Evolutionary conservation across 2,329 filamentous ascomycete species (phyloP), one percentile per base, ranked within the genome.

Genomic region (Alternaria solani): DNA sequence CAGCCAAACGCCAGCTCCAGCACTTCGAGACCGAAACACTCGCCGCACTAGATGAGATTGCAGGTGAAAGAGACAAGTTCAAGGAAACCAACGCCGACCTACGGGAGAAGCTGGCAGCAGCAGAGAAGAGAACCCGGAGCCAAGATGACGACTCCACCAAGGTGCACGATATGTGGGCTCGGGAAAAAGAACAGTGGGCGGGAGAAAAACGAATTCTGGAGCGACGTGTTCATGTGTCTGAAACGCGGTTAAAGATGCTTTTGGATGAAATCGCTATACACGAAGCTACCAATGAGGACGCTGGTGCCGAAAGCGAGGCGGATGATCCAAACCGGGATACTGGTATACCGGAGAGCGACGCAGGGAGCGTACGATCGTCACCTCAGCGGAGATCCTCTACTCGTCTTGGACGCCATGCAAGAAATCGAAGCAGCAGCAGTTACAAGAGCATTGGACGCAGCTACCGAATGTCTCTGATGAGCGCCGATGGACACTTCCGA

Each of bases 11-110:
- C 42, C 94, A 98, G 76, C 82, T 98, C 62, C 88, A 94, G 55
- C 84, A 96, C 47, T 84, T 97, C 6, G 95, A 99, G 78, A 93
- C 91, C 43, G 94, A 94, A 14, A 93, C 93, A 0, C 90, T 92
- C 3, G 94, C 93, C 12, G 94, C 94, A 1, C 83, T 98, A 9
- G 89, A 91, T 49, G 92, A 96, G 69, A 82, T 99, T 48, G 89
- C 90, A 16, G 89, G 89, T 51, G 95, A 99, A 79, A 88, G 94
- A 49, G 94, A 99, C 66, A 90, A 93, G 62, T 91, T 92, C 6
- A 86, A 94, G 9, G 90, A 93, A 58, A 86, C 86, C 2, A 86
- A 88, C 39, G 78, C 85, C 1, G 94, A 98, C 68, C 82, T 91
- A 18, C 92, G 88, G 70, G 90, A 87, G 73, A 90, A 93, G 65